Evolutionary conservation across 2,329 filamentous ascomycete genomes (phyloP).

Genomic region (Hypoxylon sp.): DNA sequence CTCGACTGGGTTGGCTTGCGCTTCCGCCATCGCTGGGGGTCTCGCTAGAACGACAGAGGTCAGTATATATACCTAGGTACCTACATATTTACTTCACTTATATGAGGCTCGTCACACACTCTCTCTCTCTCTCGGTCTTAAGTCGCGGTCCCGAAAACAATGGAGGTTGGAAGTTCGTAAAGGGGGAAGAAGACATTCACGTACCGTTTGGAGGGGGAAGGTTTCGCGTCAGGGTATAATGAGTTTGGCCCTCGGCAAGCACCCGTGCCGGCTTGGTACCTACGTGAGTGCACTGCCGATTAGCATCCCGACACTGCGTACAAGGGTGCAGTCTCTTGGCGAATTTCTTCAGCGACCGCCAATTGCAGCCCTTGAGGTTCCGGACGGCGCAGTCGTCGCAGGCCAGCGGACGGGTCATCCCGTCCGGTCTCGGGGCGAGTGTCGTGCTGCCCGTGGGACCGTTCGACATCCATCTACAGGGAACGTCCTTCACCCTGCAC

Average conservation of each 20-base stretch:
- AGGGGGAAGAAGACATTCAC: too few species aligned
- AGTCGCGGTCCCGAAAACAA: too few species aligned
- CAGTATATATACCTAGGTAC: too few species aligned
- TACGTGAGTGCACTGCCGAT: neutral
- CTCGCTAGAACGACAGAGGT: too few species aligned
- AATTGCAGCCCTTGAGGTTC: neutral
- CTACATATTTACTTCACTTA: too few species aligned
- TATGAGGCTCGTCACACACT: too few species aligned
- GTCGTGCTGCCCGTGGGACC: neutral
- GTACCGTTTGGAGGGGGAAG: neutral
- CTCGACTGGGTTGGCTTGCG: neutral
- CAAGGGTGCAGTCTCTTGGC: neutral
- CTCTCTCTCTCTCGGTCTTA: too few species aligned
- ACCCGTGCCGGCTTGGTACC: neutral
- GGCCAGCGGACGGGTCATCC: slow-evolving; percentile 8
- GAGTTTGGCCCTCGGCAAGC: neutral
- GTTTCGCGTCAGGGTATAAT: neutral
- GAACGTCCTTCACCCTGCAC: slow-evolving; percentile 1
- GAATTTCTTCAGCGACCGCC: neutral
- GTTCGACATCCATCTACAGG: slow-evolving; percentile 2
- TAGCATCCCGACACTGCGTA: neutral
- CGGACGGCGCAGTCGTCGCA: slow-evolving; percentile 15
- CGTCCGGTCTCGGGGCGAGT: slow-evolving; percentile 17
- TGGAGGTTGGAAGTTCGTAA: too few species aligned
- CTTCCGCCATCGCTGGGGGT: neutral